Percentiles rank a stretch among this genome's conserved stretches.
Conservation (phyloP, 2,329 filamentous ascomycete genomes). For the Pestalotiopsis sp. region DNA sequence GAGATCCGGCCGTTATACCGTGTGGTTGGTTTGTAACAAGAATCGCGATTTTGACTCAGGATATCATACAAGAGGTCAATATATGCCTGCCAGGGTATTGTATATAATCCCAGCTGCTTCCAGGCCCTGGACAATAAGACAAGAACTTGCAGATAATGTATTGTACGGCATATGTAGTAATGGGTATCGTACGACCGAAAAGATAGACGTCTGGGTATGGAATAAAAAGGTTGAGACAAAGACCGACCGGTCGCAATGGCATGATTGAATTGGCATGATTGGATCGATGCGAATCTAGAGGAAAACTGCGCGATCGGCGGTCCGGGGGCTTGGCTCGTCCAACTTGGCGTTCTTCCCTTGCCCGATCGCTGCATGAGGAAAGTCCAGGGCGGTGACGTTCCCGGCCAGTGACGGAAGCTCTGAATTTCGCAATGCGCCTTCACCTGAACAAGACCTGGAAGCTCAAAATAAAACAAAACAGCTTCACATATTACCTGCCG, state of each 20-base stretch:
- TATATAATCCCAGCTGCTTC: neutral
- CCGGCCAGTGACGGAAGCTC: neutral
- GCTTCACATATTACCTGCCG: too few species aligned
- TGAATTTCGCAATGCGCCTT: neutral
- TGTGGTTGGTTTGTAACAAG: neutral
- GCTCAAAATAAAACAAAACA: too few species aligned
- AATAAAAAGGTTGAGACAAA: neutral
- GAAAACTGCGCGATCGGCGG: neutral
- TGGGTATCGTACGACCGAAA: neutral
- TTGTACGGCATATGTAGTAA: neutral
- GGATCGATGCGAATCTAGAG: neutral
- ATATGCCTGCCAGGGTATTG: neutral
- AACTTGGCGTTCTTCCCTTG: neutral
- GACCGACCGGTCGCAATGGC: neutral
- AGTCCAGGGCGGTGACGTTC: neutral
- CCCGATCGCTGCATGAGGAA: neutral
- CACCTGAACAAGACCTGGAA: neutral
- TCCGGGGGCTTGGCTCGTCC: neutral
- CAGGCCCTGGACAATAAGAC: neutral
- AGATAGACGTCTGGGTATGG: neutral
- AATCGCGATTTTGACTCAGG: neutral
- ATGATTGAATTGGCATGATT: neutral
- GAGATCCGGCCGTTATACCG: neutral
- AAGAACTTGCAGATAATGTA: neutral
- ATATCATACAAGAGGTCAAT: neutral